phyloP scores from a whole-genome alignment of 306 rosid species.

The Cucumis hystrix region DNA sequence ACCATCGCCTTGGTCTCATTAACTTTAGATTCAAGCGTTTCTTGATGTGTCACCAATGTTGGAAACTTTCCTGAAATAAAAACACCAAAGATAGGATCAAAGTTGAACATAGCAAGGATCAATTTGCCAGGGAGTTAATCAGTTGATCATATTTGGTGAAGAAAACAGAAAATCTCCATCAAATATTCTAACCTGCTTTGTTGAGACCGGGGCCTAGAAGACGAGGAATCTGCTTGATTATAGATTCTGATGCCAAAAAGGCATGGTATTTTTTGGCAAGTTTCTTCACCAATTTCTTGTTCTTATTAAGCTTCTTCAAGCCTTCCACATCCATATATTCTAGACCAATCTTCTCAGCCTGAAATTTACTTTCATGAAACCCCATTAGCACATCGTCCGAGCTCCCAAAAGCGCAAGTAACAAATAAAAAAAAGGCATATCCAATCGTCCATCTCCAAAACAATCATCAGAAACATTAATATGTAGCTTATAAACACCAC shows the following conservation, averaged over 20 bases:
- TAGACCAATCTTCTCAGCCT: slow-evolving; percentile 73
- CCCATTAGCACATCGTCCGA: not conserved
- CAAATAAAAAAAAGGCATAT: not conserved
- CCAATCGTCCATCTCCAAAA: not conserved
- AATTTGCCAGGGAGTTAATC: too few species aligned
- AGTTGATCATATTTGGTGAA: not conserved
- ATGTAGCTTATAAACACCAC: not conserved
- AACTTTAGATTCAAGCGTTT: slow-evolving; percentile 69
- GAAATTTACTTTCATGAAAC: not conserved
- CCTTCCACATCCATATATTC: slow-evolving; percentile 78
- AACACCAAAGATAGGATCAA: too few species aligned
- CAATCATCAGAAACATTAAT: not conserved
- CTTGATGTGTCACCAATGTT: slow-evolving; percentile 69
- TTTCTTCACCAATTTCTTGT: slow-evolving; percentile 66
- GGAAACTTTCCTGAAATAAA: slow-evolving; percentile 59
- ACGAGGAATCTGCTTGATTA: slow-evolving; percentile 83
- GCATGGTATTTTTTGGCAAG: slow-evolving; percentile 78
- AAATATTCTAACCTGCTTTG: slow-evolving; percentile 59
- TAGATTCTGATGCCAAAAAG: slow-evolving; percentile 81
- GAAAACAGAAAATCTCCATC: not conserved
- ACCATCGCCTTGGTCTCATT: slow-evolving; percentile 77
- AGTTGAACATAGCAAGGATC: not conserved
- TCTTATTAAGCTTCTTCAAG: slow-evolving; percentile 74
- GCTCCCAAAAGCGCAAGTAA: not conserved
- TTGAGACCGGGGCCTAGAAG: slow-evolving; percentile 88